Evolutionary conservation across 306 rosid genomes (phyloP), one percentile per base, ranked within the genome.

Genomic region (Aeschynomene evenia): DNA sequence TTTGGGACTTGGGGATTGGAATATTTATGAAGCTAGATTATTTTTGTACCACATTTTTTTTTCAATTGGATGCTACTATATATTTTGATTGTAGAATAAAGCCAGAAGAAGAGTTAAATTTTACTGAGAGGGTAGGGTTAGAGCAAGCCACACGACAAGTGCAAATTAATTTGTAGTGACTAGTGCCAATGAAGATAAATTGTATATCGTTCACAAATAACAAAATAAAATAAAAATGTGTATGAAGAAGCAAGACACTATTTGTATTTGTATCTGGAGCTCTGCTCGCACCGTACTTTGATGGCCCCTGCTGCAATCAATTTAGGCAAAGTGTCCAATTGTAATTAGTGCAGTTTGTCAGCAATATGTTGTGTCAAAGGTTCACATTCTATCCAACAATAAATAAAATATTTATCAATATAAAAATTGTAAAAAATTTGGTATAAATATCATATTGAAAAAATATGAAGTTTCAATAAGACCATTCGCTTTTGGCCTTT

Each of bases 281-380:
- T 33, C 24, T 6, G 66, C 48, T 43, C 34, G 58, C 46, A 18
- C 34, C 19, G 33, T 28, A 16, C 36, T 67, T 12, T 51, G 34
- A 68, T 52, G 63, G 53, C 26, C 50, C 66, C 21, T 45, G 59
- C 34, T 56, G 74, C 74, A 43, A 43, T 56, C 24, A 4, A 19
- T 40, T 40, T 3, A 18, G 24, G 16, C 21, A 49, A 58, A 7
- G 20, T 31, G 28, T 59, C 50, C 12, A 13, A 29, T 71, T 71
- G 18, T 37, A 20, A 12, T 40, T 31, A 53, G 18, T 22, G 33
- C 4, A 23, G 18, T 53, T 10, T 23, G 34, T 53, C 34, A 53
- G 59, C 7, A 9, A 4, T 29, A 16, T 0, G 20, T 4, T 6
- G 20, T 26, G n/a, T n/a, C n/a, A n/a, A n/a, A n/a, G n/a, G n/a